Percentiles rank a stretch among this genome's conserved stretches.
These are phyloP conservation scores for Eucalyptus cloeziana DNA, from an alignment of 345 rosid genomes.

Conservation along the genomic window DNA sequence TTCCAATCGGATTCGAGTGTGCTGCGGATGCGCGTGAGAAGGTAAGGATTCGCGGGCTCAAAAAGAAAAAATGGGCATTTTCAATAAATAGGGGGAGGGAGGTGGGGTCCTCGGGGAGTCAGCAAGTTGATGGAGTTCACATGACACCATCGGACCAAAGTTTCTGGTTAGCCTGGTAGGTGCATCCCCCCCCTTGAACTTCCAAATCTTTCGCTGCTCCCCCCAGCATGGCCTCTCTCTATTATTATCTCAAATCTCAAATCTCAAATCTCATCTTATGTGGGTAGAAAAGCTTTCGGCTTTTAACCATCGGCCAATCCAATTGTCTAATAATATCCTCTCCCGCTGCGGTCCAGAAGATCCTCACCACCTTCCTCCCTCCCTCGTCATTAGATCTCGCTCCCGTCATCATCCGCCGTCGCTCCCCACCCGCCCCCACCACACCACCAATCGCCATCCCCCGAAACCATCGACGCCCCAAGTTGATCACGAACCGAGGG, in stretches of 20 bases:
- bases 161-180: background rate
- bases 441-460: background rate
- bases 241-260: background rate
- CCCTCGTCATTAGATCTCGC: background rate
- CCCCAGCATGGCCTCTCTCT: background rate
- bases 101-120: background rate
- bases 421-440: background rate
- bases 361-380: no score
- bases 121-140: constrained; percentile 14
- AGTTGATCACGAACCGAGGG: background rate
- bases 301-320: background rate
- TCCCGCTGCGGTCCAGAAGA: background rate
- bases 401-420: background rate
- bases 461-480: background rate
- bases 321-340: background rate
- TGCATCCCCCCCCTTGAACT: constrained; percentile 10
- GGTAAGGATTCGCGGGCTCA: background rate
- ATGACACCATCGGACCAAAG: background rate
- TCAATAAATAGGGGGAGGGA: background rate
- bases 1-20: background rate
- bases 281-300: background rate
- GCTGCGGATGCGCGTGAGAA: background rate
- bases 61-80: background rate
- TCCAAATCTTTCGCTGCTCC: background rate
- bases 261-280: no score